phyloP scores from a whole-genome alignment of 768 basidiomycete genomes.

The Pleurotus cornucopiae region DNA sequence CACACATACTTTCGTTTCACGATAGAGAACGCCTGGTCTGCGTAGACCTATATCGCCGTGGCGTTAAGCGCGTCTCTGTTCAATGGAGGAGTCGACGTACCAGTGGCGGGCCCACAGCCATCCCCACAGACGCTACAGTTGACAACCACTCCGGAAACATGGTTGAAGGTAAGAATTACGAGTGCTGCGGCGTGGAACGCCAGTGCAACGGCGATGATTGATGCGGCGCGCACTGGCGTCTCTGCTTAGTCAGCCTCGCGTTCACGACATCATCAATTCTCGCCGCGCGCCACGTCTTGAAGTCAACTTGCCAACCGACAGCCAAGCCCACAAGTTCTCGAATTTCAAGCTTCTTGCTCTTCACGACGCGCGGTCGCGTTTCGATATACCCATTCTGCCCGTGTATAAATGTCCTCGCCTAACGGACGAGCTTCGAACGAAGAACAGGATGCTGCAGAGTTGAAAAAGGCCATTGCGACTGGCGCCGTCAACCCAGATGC shows the following conservation, averaged over 20 bases:
- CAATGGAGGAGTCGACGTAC: constrained; percentile 20
- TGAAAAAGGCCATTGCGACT: constrained; percentile 39
- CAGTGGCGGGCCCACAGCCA: constrained; percentile 82
- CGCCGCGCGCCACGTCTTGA: not conserved
- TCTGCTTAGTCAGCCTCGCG: constrained; percentile 1
- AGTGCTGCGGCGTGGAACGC: not conserved
- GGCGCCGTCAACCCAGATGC: constrained; percentile 22
- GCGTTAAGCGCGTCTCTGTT: not conserved
- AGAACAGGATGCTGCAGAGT: constrained; percentile 41
- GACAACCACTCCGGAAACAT: constrained; percentile 53
- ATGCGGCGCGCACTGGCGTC: not conserved
- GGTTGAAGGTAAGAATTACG: not conserved
- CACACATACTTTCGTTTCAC: constrained; percentile 60
- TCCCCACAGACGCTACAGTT: constrained; percentile 64
- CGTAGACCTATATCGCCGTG: constrained; percentile 52
- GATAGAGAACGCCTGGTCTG: constrained; percentile 80
- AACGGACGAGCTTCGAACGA: constrained; percentile 20
- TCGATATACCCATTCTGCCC: too few relatives aligned
- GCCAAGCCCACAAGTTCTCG: too few relatives aligned
- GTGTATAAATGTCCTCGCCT: not conserved
- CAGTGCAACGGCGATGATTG: not conserved
- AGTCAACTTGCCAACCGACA: not conserved
- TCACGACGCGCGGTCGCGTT: too few relatives aligned
- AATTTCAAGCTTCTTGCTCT: too few relatives aligned
- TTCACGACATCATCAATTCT: not conserved